phyloP scores from a whole-genome alignment of 2,329 filamentous ascomycete genomes.

The Hypoxylon sp. region DNA sequence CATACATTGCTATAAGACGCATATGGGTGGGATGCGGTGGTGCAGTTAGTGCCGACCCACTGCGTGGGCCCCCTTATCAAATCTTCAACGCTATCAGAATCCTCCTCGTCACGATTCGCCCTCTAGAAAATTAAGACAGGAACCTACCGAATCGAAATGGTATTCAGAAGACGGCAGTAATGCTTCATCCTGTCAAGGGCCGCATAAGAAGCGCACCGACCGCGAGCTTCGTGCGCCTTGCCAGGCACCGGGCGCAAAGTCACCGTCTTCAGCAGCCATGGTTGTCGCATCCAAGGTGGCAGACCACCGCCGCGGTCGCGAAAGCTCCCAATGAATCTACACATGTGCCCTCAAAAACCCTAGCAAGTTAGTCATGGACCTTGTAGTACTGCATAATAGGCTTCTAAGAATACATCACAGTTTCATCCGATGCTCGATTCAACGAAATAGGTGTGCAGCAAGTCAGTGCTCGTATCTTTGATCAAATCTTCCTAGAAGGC shows the following conservation, averaged over 20 bases:
- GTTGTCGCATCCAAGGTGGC: conserved; percentile 61
- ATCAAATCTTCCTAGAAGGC: conserved; percentile 81
- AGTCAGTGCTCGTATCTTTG: conserved; percentile 84
- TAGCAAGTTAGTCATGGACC: conserved; percentile 59
- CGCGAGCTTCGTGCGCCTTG: conserved; percentile 67
- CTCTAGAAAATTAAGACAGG: conserved; percentile 9
- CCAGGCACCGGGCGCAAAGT: conserved; percentile 62
- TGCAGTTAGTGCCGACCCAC: conserved; percentile 3
- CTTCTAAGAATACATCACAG: conserved; percentile 52
- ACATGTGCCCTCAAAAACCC: conserved; percentile 47
- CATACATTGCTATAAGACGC: neutral
- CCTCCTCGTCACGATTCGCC: conserved; percentile 37
- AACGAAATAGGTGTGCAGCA: conserved; percentile 97
- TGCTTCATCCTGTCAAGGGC: conserved; percentile 59
- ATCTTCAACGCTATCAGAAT: conserved; percentile 23
- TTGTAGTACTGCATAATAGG: conserved; percentile 16
- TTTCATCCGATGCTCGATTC: conserved; percentile 75
- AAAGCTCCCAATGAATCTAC: conserved; percentile 38
- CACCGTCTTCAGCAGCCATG: conserved; percentile 55
- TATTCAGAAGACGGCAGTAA: conserved; percentile 52
- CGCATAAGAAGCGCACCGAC: conserved; percentile 60
- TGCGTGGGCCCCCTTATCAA: conserved; percentile 32
- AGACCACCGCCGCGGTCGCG: conserved; percentile 51
- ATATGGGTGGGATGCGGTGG: neutral
- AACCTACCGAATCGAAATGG: conserved; percentile 46